Percentiles rank a stretch among this genome's conserved stretches.
phyloP scores from a whole-genome alignment of 345 rosid species.

The Eucalyptus pumila region DNA sequence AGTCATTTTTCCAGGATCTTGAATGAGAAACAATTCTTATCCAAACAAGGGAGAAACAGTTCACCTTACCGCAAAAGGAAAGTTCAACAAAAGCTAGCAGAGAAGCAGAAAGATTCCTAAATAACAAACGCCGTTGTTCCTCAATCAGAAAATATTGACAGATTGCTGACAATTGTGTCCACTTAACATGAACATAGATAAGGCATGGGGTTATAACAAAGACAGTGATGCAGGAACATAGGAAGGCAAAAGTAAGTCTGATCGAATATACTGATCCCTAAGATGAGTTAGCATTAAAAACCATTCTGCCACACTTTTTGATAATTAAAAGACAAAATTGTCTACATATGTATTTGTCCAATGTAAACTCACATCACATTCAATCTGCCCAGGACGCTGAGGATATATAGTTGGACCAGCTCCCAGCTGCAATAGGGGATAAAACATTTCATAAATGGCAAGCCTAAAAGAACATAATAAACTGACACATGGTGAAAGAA shows the following conservation, averaged over 20 bases:
- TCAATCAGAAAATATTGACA: background rate
- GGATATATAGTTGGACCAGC: constrained; percentile 45
- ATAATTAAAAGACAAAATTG: background rate
- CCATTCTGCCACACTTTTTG: background rate
- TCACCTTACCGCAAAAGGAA: background rate
- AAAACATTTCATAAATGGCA: background rate
- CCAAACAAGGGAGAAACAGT: background rate
- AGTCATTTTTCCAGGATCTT: background rate
- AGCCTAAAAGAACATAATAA: background rate
- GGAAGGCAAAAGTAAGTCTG: background rate
- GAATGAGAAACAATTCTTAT: background rate
- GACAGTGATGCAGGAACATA: background rate
- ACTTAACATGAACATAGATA: background rate
- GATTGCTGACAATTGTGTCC: background rate
- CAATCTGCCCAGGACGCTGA: constrained; percentile 80
- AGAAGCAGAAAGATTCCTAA: background rate
- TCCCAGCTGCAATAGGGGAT: constrained; percentile 44
- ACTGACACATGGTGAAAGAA: background rate
- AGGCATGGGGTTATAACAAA: background rate
- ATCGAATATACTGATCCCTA: background rate
- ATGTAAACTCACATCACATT: constrained; percentile 68
- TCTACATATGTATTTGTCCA: background rate
- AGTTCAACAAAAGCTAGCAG: background rate
- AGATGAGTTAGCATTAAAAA: background rate
- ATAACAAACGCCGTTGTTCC: background rate